Conservation (phyloP, 1,284 basidiomycete species). For the Moesziomyces parantarcticus region DNA sequence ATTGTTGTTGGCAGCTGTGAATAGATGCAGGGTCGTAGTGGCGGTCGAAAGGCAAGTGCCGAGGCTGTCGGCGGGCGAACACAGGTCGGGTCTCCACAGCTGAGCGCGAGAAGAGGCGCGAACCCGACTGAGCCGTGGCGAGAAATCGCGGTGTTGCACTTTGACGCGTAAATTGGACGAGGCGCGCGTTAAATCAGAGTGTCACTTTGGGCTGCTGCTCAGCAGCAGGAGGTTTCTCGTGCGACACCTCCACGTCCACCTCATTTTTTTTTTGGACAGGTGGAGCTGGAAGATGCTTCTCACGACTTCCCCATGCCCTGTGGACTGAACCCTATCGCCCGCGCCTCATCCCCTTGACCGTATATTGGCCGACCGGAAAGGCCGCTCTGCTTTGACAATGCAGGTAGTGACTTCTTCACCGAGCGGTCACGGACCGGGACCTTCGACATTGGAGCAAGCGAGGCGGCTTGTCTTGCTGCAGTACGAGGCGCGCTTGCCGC, state of each 20-base stretch:
- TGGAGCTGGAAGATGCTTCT: too few species aligned
- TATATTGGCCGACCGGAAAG: too few species aligned
- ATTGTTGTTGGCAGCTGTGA: slow-evolving; percentile 10
- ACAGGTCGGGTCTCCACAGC: slow-evolving; percentile 4
- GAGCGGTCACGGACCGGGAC: slow-evolving; percentile 14
- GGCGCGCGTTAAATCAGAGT: slow-evolving; percentile 8
- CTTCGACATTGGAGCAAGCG: slow-evolving; percentile 25
- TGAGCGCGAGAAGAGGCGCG: neutral
- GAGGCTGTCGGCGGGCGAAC: slow-evolving; percentile 1
- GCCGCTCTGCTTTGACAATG: too few species aligned
- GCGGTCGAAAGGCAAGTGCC: slow-evolving; percentile 3
- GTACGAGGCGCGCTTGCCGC: slow-evolving; percentile 42
- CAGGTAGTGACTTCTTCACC: too few species aligned
- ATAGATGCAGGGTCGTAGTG: neutral
- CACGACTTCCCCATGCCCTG: too few species aligned
- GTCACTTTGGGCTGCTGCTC: slow-evolving; percentile 18
- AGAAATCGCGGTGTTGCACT: slow-evolving; percentile 33
- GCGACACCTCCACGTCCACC: too few species aligned
- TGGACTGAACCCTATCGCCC: too few species aligned
- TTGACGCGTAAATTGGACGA: slow-evolving; percentile 21
- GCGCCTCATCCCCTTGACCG: too few species aligned
- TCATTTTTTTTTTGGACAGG: too few species aligned
- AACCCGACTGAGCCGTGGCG: slow-evolving; percentile 22
- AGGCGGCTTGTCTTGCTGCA: slow-evolving; percentile 32
- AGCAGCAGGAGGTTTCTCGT: too few species aligned